Evolutionary conservation across 2,329 filamentous ascomycete species (phyloP).

Genomic region (Paramyrothecium sp.): DNA sequence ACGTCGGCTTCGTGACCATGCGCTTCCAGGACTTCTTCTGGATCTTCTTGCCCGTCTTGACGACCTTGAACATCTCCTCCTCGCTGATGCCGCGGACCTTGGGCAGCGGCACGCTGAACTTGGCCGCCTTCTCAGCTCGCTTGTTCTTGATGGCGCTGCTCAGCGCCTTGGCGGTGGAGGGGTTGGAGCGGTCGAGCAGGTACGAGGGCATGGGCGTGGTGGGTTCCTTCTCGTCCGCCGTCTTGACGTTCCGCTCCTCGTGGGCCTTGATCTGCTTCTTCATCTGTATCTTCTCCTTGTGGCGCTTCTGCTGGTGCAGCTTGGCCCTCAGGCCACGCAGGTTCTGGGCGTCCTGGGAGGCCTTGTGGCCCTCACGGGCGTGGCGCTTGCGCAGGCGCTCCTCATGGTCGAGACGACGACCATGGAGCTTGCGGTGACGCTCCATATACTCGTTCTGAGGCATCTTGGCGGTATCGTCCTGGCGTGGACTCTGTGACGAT

Average conservation of each 20-base stretch:
- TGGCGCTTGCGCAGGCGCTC: constrained; percentile 84
- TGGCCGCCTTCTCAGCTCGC: constrained; percentile 87
- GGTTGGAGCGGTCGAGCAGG: constrained; percentile 77
- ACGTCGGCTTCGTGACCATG: constrained; percentile 62
- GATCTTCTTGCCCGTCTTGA: constrained; percentile 94
- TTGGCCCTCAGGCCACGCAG: constrained; percentile 89
- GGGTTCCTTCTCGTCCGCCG: constrained; percentile 74
- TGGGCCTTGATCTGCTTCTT: constrained; percentile 91
- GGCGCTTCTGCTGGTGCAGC: constrained; percentile 87
- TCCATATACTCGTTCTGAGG: constrained; percentile 82
- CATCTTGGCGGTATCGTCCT: constrained; percentile 29
- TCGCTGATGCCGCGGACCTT: constrained; percentile 90
- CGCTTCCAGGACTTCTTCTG: constrained; percentile 79
- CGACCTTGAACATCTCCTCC: constrained; percentile 97
- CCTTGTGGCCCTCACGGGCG: constrained; percentile 86
- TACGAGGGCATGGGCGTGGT: constrained; percentile 86
- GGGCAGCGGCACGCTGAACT: constrained; percentile 87
- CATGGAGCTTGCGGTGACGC: constrained; percentile 60
- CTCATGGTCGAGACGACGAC: constrained; percentile 70
- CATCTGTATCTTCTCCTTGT: constrained; percentile 98
- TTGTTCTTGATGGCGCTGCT: constrained; percentile 93
- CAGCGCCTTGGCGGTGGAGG: constrained; percentile 64
- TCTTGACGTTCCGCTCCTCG: constrained; percentile 96
- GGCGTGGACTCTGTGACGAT: constrained; percentile 14
- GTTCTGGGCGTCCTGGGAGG: constrained; percentile 88